Evolutionary conservation across 371 early-diverging fungal genomes (phyloP), one percentile per base, ranked within the genome.

Genomic region (Rhizopus delemar): DNA sequence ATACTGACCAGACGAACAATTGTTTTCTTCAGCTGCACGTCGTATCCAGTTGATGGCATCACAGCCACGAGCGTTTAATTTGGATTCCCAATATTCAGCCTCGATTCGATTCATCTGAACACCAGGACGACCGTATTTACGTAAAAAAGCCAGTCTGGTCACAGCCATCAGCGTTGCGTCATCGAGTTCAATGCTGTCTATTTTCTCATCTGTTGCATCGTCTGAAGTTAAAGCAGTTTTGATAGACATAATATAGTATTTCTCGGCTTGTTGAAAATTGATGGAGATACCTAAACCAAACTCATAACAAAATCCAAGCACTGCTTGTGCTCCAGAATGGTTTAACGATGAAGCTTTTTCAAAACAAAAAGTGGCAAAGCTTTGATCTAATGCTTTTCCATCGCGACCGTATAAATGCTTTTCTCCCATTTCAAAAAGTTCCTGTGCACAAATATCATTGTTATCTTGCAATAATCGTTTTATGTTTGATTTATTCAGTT

Each of bases 101-200:
- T 91, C 90, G 3, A 75, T 70, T 8, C 86, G 74, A 69, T 92
- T 82, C 45, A 93, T 92, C 54, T 66, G 72, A 8, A 92, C 86
- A 36, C 77, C 74, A 6, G 92, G 90, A 1, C 92, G 82, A 35
- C 93, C 93, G 63, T 89, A 92, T 59, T 82, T 84, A 32, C 90
- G 76, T n/a, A 93, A 68, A 62, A 91, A 92, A 3, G 86, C 78
- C 6, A 93, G 60, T 31, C 92, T 81, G 12, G 84, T 70, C 46
- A 77, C 68, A 5, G 87, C 89, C 28, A 94, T 57, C 6, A 83
- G 80, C 38, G 76, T 48, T 22, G 48, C 31, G 5, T 16, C 16
- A 28, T 29, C 70, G 5, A 80, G 74, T 11, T 63, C 58, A 51
- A 70, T 58, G 1, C 62, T 63, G 6, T 41, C 32, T 3, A 28